Evolutionary conservation across 495 filamentous ascomycete genomes (phyloP), one percentile per base, ranked within the genome.

Genomic region (Oleoguttula mirabilis): DNA sequence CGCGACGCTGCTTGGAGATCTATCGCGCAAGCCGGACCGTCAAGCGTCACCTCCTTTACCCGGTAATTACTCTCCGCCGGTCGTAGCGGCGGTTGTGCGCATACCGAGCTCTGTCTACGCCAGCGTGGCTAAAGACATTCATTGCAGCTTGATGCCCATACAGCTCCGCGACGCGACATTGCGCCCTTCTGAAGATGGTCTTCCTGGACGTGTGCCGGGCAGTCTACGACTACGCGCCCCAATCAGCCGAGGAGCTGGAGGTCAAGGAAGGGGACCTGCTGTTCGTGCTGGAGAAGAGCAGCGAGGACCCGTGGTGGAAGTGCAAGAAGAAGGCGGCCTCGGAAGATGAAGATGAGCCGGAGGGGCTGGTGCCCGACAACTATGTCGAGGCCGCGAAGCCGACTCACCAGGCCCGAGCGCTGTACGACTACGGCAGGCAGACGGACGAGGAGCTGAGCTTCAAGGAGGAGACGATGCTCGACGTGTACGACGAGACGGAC

Each of bases 391-490:
- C 95, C 81, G 60, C 59, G 35, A 55, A 52, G 67, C 82, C 90
- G 15, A 65, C 71, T 40, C 68, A 75, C 36, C 66, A 77, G 44
- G 88, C 86, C 16, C 84, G 80, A 62, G 83, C 88, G 31, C 73
- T 96, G 25, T 99, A 88, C 66, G 92, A 96, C 59, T 99, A 99
- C 62, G 84, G 82, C 25, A 73, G 86, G 41, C 90, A 99, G 64
- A 99, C 90, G 35, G 92, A 99, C 56, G 90, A 96, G 60, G 90
- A 99, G 65, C 70, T 99, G 20, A 94, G 88, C 20, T 94, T 99
- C 60, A 73, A 82, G 32, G 88, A 99, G 69, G 87, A 94, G 62
- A 77, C 82, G 20, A 62, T 75, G 38, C 67, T 99, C 30, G 63
- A 79, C 38, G 85, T 96, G 21, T 96, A 83, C 58, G 90, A 99